Percentiles rank a stretch among this genome's conserved stretches.
Evolutionary conservation across 441 rosid genomes (phyloP).

Genomic region (Biscutella laevigata): DNA sequence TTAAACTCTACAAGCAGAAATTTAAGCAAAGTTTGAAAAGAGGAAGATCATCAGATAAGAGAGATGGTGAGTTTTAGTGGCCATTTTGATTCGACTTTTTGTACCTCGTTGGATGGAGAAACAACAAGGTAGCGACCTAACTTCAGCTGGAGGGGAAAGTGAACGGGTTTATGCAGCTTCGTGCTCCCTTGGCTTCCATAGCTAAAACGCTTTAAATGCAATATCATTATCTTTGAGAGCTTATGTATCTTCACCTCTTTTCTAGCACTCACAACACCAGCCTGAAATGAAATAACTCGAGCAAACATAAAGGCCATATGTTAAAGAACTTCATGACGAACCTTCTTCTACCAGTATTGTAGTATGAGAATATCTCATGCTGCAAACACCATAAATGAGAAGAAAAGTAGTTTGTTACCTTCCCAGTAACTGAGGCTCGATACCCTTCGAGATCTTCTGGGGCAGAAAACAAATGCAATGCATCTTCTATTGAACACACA

Average conservation of each 20-base stretch:
- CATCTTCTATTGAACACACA: constrained; percentile 68
- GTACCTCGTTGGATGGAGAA: constrained; percentile 57
- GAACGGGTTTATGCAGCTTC: constrained; percentile 78
- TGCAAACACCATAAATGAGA: neutral
- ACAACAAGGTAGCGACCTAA: constrained; percentile 59
- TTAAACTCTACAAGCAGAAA: constrained; percentile 50
- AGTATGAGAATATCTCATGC: neutral
- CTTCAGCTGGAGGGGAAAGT: constrained; percentile 69
- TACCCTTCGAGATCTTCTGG: constrained; percentile 89
- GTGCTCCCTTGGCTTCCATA: constrained; percentile 91
- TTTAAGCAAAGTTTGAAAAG: neutral
- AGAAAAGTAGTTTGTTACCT: constrained; percentile 38
- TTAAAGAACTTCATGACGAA: neutral
- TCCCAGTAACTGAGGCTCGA: constrained; percentile 64
- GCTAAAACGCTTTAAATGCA: constrained; percentile 91
- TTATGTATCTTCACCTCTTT: constrained; percentile 71
- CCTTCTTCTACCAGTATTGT: neutral
- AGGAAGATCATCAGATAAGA: no score
- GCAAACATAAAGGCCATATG: constrained; percentile 1
- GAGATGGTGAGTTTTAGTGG: no score
- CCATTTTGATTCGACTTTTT: no score
- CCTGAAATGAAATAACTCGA: constrained; percentile 41
- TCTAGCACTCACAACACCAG: constrained; percentile 70
- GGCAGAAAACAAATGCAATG: constrained; percentile 66
- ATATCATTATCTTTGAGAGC: constrained; percentile 80